Conservation (phyloP, 805 yeast species). For the Lachancea sp. region DNA sequence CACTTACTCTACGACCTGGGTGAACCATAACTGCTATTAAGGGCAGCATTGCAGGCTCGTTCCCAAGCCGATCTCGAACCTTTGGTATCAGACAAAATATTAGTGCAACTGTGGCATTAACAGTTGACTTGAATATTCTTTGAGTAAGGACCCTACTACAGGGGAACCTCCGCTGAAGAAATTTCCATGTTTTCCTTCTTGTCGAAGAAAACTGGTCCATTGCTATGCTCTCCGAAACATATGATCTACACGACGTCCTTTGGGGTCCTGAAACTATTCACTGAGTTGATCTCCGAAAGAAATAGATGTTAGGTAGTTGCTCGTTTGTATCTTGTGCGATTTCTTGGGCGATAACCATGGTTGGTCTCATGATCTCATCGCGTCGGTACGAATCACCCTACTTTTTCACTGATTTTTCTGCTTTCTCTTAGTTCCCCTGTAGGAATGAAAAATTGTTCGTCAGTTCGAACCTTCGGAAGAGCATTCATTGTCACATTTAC, state of each 20-base stretch:
- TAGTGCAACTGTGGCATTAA: slow-evolving; percentile 38
- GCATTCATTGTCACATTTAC: background rate
- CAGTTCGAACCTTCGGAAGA: background rate
- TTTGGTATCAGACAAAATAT: slow-evolving; percentile 37
- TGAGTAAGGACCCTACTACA: slow-evolving; percentile 32
- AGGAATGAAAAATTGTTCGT: too few species aligned
- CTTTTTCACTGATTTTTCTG: too few species aligned
- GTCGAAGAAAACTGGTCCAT: slow-evolving; percentile 1
- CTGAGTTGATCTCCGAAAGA: too few species aligned
- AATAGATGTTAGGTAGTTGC: too few species aligned
- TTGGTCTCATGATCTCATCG: background rate
- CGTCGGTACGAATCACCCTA: slow-evolving; percentile 1
- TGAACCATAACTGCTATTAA: slow-evolving; percentile 43
- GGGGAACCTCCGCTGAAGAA: slow-evolving; percentile 22
- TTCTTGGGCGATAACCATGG: too few species aligned
- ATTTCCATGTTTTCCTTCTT: background rate
- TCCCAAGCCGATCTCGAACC: slow-evolving; percentile 34
- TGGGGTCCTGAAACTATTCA: too few species aligned
- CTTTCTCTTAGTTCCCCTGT: too few species aligned
- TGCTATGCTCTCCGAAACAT: background rate
- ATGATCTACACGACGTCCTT: too few species aligned
- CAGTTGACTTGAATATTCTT: slow-evolving; percentile 35
- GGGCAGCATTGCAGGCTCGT: slow-evolving; percentile 40
- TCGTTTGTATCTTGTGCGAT: too few species aligned
- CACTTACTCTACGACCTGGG: slow-evolving; percentile 45